A percentile compares a stretch with the other conserved stretches of the same genome.
Evolutionary conservation across 352 stramenopile genomes (phyloP).

Genomic region (Bremia lactucae): DNA sequence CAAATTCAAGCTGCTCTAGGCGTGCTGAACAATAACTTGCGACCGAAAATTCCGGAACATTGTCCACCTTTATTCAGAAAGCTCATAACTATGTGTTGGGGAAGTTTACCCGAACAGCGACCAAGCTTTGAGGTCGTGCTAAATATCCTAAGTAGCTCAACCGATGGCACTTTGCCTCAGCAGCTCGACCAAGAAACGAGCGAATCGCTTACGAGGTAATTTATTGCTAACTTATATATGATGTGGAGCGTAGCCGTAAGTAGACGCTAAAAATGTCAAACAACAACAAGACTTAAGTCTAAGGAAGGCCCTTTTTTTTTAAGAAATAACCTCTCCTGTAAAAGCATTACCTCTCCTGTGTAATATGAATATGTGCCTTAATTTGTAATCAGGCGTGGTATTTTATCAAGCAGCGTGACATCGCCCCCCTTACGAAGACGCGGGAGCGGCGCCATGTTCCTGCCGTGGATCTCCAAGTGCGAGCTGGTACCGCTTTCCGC

Average conservation of each 20-base stretch:
- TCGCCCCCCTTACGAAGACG: constrained; percentile 1
- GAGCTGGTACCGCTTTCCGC: constrained; percentile 58
- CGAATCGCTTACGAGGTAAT: constrained; percentile 10
- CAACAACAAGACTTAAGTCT: too few relatives aligned
- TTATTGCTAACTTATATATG: background rate
- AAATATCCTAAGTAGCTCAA: constrained; percentile 50
- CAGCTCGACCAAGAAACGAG: constrained; percentile 13
- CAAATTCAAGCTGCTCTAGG: constrained; percentile 84
- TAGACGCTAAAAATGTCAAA: too few relatives aligned
- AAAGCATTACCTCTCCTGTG: too few relatives aligned
- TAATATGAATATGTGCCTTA: too few relatives aligned
- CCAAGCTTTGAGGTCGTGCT: constrained; percentile 76
- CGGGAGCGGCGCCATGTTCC: constrained; percentile 45
- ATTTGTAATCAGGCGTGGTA: too few relatives aligned
- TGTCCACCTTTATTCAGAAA: constrained; percentile 75
- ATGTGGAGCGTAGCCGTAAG: too few relatives aligned
- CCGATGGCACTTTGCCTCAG: constrained; percentile 13
- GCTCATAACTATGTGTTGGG: constrained; percentile 80
- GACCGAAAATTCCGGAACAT: constrained; percentile 64
- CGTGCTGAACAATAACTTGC: constrained; percentile 81
- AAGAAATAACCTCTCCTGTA: too few relatives aligned
- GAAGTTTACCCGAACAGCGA: constrained; percentile 56
- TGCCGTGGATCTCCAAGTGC: constrained; percentile 82
- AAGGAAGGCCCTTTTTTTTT: too few relatives aligned
- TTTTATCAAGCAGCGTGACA: too few relatives aligned